Percentiles rank a stretch among this genome's conserved stretches.
Evolutionary conservation across 2,329 filamentous ascomycete genomes (phyloP).

Genomic region (Colletotrichum liaoningense): DNA sequence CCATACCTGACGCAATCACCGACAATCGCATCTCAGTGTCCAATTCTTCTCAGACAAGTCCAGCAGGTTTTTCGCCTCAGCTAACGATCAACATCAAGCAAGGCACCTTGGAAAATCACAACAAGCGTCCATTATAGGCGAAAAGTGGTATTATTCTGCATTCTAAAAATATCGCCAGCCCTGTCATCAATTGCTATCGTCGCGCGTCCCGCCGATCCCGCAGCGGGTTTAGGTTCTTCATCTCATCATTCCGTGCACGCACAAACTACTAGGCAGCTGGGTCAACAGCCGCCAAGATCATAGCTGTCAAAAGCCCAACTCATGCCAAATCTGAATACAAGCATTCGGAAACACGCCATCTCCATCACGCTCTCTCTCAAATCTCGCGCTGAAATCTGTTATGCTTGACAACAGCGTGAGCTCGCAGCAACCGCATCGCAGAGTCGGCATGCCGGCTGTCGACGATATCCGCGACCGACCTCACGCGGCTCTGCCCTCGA

Average conservation of each 20-base stretch:
- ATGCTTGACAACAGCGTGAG: slow-evolving; percentile 16
- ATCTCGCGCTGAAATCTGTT: slow-evolving; percentile 5
- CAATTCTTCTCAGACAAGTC: background rate
- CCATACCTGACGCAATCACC: background rate
- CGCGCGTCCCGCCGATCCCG: slow-evolving; percentile 3
- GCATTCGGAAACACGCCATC: background rate
- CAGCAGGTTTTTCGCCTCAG: background rate
- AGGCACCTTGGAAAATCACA: background rate
- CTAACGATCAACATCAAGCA: background rate
- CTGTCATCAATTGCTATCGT: background rate
- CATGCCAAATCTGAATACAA: background rate
- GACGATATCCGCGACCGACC: background rate
- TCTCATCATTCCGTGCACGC: background rate
- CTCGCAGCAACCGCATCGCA: slow-evolving; percentile 15
- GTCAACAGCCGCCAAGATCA: slow-evolving; percentile 1
- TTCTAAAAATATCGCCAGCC: slow-evolving; percentile 10
- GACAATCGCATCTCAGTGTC: background rate
- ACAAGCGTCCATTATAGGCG: background rate
- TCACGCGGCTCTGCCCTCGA: background rate
- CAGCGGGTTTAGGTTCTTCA: background rate
- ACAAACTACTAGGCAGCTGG: background rate
- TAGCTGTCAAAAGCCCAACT: background rate
- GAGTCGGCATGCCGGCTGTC: slow-evolving; percentile 22
- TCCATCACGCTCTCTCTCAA: background rate
- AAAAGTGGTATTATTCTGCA: background rate